These are phyloP conservation scores for Sodiomyces alkalinus DNA, from an alignment of 2,329 filamentous ascomycete genomes.

Conservation along the genomic window DNA sequence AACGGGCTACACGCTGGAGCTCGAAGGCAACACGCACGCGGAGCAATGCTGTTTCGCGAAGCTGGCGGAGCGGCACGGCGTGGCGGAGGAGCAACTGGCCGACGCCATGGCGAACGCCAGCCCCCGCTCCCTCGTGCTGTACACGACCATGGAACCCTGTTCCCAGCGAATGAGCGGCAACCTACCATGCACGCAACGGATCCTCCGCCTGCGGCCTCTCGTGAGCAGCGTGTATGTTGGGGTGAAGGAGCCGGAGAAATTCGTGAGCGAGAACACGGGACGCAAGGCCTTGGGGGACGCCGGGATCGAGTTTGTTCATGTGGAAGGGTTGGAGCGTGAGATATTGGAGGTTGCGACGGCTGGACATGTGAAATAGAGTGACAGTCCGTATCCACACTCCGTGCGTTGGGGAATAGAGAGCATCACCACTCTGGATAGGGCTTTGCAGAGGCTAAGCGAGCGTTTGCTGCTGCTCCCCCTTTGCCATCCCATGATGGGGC, in stretches of 20 bases:
- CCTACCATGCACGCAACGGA: slow-evolving; percentile 61
- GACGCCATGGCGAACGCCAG: slow-evolving; percentile 33
- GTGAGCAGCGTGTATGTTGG: slow-evolving; percentile 76
- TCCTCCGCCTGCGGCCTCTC: slow-evolving; percentile 44
- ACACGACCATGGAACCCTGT: slow-evolving; percentile 89
- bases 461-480: too few species aligned
- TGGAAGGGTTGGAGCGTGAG: slow-evolving; percentile 62
- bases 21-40: slow-evolving; percentile 86
- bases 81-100: slow-evolving; percentile 38
- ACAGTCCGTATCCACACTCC: too few species aligned
- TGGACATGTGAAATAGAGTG: too few species aligned
- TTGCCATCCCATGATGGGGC: too few species aligned
- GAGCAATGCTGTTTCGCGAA: slow-evolving; percentile 88
- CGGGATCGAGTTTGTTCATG: slow-evolving; percentile 58
- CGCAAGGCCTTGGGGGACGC: slow-evolving; percentile 52
- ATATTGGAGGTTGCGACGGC: slow-evolving; percentile 73
- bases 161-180: slow-evolving; percentile 61
- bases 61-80: slow-evolving; percentile 31
- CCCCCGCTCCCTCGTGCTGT: slow-evolving; percentile 44
- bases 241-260: slow-evolving; percentile 77
- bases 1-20: slow-evolving; percentile 82
- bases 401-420: too few species aligned
- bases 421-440: too few species aligned
- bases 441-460: too few species aligned
- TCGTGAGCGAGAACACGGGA: slow-evolving; percentile 71